phyloP scores from a whole-genome alignment of 164 flowering plant species.

The Stephania japonica region DNA sequence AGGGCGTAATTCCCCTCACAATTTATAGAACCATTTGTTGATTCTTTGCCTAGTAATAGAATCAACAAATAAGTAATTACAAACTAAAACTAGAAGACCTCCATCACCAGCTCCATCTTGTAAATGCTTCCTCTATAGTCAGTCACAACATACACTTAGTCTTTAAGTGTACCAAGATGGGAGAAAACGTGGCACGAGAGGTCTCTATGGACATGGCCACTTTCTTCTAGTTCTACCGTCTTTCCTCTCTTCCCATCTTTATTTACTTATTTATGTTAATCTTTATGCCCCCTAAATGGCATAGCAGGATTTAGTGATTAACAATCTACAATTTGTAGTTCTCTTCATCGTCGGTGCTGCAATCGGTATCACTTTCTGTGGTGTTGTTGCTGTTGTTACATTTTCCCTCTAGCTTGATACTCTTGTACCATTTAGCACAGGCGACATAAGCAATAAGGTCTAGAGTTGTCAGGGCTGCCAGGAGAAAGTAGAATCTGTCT shows the following conservation, averaged over 20 bases:
- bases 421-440: constrained; percentile 72
- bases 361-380: background rate
- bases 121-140: constrained; percentile 6
- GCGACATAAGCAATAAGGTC: constrained; percentile 58
- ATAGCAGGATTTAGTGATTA: background rate
- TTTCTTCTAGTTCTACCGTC: background rate
- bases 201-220: constrained; percentile 1
- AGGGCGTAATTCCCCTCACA: constrained; percentile 13
- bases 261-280: constrained; percentile 4
- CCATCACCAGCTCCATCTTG: background rate
- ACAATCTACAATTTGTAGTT: constrained; percentile 5
- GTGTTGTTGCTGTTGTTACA: constrained; percentile 2
- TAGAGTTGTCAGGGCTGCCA: constrained; percentile 53
- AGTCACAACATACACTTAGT: constrained; percentile 4
- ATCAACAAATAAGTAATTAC: constrained; percentile 18
- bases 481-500: constrained; percentile 79
- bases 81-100: constrained; percentile 2
- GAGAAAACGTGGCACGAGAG: background rate
- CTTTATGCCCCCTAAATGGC: background rate
- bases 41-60: constrained; percentile 15
- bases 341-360: constrained; percentile 9
- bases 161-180: constrained; percentile 1
- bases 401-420: constrained; percentile 45
- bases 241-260: constrained; percentile 10
- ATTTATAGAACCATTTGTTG: constrained; percentile 11